Conservation (phyloP, 2,329 filamentous ascomycete genomes). For the Aureobasidium melanogenum region DNA sequence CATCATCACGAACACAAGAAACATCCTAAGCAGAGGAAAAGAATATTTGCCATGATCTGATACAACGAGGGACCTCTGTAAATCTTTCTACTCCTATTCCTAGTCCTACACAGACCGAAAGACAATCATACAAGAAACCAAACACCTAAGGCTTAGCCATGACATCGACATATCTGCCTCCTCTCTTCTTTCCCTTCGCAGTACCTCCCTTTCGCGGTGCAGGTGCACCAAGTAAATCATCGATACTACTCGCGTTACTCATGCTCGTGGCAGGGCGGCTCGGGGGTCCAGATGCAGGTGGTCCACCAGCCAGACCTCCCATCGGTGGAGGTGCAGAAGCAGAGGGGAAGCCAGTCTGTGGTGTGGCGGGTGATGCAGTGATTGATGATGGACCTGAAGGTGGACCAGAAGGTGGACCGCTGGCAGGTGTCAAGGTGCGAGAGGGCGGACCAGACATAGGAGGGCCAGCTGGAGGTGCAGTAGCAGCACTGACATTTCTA, state of each 20-base stretch:
- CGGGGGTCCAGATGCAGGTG: slow-evolving; percentile 41
- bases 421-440: slow-evolving; percentile 17
- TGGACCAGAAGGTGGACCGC: slow-evolving; percentile 15
- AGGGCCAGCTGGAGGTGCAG: slow-evolving; percentile 4
- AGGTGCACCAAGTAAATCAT: slow-evolving; percentile 76
- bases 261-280: slow-evolving; percentile 69
- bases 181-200: slow-evolving; percentile 64
- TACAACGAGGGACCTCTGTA: too few species aligned
- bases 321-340: slow-evolving; percentile 4
- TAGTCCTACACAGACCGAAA: neutral
- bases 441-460: slow-evolving; percentile 20
- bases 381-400: slow-evolving; percentile 22
- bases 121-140: neutral
- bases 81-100: too few species aligned
- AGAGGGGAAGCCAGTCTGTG: slow-evolving; percentile 21
- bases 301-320: slow-evolving; percentile 21
- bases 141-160: slow-evolving; percentile 56
- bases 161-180: slow-evolving; percentile 86
- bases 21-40: too few species aligned
- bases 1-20: too few species aligned
- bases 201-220: slow-evolving; percentile 55
- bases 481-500: slow-evolving; percentile 21
- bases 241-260: slow-evolving; percentile 89
- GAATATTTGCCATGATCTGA: too few species aligned
- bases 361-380: neutral